phyloP scores from a whole-genome alignment of 345 rosid species.

The Theobroma cacao region DNA sequence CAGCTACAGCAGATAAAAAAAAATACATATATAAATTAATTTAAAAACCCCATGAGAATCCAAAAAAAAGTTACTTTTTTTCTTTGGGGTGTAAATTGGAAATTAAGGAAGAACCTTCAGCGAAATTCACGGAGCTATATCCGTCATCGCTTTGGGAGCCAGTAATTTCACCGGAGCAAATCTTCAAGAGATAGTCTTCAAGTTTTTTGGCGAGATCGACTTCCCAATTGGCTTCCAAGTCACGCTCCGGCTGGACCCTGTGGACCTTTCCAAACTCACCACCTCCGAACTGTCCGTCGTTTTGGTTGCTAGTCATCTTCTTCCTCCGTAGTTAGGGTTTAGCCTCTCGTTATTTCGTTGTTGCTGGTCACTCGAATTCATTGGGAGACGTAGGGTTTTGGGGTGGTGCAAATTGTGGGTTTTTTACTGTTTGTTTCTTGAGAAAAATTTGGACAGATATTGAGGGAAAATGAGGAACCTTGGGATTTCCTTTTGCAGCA shows the following conservation, averaged over 20 bases:
- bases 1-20: constrained; percentile 55
- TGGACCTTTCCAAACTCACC: constrained; percentile 46
- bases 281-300: constrained; percentile 19
- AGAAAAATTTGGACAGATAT: constrained; percentile 14
- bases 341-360: not conserved
- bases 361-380: constrained; percentile 8
- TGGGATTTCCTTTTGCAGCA: too few species aligned
- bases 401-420: not conserved
- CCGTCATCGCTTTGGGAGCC: constrained; percentile 43
- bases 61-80: not conserved
- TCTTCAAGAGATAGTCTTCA: constrained; percentile 82
- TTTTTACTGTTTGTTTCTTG: constrained; percentile 2
- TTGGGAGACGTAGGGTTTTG: constrained; percentile 19
- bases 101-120: constrained; percentile 62
- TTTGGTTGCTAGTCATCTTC: constrained; percentile 24
- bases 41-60: constrained; percentile 3
- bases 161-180: constrained; percentile 78
- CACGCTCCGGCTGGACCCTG: constrained; percentile 77
- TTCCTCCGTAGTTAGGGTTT: constrained; percentile 11
- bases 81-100: not conserved
- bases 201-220: constrained; percentile 82
- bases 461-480: not conserved
- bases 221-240: constrained; percentile 90
- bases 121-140: constrained; percentile 61
- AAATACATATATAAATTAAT: not conserved